Evolutionary conservation across 495 filamentous ascomycete species (phyloP), one percentile per base, ranked within the genome.

Genomic region (Hypoxylon perforatum): DNA sequence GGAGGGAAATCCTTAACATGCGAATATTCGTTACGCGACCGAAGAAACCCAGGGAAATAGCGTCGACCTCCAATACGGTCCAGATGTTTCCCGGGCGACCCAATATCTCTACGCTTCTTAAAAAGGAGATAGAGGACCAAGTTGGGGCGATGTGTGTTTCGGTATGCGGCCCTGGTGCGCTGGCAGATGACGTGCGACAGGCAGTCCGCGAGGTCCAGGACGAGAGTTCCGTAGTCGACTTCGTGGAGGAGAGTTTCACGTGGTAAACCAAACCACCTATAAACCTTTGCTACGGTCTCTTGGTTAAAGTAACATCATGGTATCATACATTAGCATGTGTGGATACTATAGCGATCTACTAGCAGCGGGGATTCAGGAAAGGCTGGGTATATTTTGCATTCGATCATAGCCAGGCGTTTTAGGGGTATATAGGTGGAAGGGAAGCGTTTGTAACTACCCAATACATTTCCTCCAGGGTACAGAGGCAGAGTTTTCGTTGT

Each of bases 11-110:
- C 2, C 86, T 98, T 45, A 87, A 87, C 48, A 89, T 97, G 72
- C 87, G 92, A 75, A 85, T 97, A 4, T 97, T 96, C 76, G 86
- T 98, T 53, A 97, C 94, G 1, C 83, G 91, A 9, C 94, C 94
- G 5, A 85, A 88, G 65, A 87, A 85, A 65, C 83, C 88, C 0
- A 88, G 85, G 73, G 88, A 93, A 69, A 90, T 94, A 58, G 79
- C 86, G 57, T 89, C 87, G 21, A 87, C 88, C 5, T 89, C 85
- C 11, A 77, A 79, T 0, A 93, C 90, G 9, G 92, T 98, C 51
- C 91, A 92, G 78, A 93, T 95, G 88, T 89, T 89, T 72, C 87
- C 89, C 5, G 91, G 92, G 2, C 86, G 92, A 53, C 95, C 95
- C 9, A 91, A 95, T 70, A 86, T 96, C 54, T 84, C 89, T 22